phyloP scores from a whole-genome alignment of 768 basidiomycete species.

The Exidia glandulosa region DNA sequence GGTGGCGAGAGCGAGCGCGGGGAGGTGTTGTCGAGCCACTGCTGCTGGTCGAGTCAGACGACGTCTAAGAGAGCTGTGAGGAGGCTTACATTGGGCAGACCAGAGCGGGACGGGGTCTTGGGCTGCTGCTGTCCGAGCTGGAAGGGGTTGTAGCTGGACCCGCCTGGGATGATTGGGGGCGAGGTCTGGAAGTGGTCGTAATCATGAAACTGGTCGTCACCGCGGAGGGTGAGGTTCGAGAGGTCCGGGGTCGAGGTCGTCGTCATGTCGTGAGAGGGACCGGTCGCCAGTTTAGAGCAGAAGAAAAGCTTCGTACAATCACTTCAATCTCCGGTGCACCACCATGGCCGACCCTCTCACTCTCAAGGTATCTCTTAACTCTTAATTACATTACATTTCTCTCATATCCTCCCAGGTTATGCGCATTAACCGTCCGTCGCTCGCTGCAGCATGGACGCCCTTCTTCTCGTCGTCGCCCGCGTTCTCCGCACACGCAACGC shows the following conservation, averaged over 20 bases:
- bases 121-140: conserved; percentile 57
- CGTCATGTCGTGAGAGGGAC: background rate
- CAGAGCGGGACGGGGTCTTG: conserved; percentile 57
- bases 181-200: conserved; percentile 69
- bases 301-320: background rate
- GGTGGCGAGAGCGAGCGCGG: conserved; percentile 74
- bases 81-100: conserved; percentile 56
- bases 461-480: conserved; percentile 78
- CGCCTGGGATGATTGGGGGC: conserved; percentile 40
- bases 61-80: conserved; percentile 11
- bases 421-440: conserved; percentile 48
- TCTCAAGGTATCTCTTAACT: background rate
- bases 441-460: conserved; percentile 73
- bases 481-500: conserved; percentile 71
- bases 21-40: conserved; percentile 84
- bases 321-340: background rate
- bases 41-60: conserved; percentile 31
- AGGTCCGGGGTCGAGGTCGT: conserved; percentile 54
- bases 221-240: conserved; percentile 67
- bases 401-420: background rate
- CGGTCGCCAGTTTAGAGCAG: background rate
- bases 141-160: conserved; percentile 37
- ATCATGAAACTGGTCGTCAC: conserved; percentile 80
- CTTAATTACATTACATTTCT: background rate
- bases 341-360: background rate